A percentile compares a stretch with the other conserved stretches of the same genome.
These are phyloP conservation scores for Colletotrichum cereale DNA, from an alignment of 2,329 filamentous ascomycete genomes.

Conservation along the genomic window DNA sequence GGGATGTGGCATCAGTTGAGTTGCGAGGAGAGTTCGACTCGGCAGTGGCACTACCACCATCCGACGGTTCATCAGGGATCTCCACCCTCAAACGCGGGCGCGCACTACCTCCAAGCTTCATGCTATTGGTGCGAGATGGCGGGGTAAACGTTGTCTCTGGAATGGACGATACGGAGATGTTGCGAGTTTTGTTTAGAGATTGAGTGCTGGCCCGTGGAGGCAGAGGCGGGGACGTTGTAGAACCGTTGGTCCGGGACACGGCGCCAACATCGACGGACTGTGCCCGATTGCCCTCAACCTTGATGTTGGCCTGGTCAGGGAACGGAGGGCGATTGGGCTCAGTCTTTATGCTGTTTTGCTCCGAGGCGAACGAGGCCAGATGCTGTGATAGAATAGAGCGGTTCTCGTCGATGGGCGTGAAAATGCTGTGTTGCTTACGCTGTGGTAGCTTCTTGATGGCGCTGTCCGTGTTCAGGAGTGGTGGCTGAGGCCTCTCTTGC, in stretches of 20 bases:
- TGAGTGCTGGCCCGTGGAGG: constrained; percentile 64
- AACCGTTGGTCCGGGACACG: constrained; percentile 62
- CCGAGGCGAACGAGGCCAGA: constrained; percentile 74
- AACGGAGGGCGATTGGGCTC: constrained; percentile 47
- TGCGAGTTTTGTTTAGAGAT: constrained; percentile 60
- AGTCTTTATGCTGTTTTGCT: constrained; percentile 57
- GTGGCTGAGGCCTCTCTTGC: constrained; percentile 60
- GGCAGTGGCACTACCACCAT: constrained; percentile 78
- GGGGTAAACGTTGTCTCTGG: constrained; percentile 76
- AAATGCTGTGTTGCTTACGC: constrained; percentile 91
- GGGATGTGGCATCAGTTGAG: constrained; percentile 69
- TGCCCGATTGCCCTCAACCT: constrained; percentile 59
- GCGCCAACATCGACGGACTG: constrained; percentile 75
- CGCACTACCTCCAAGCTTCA: constrained; percentile 74
- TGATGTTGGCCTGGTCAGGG: constrained; percentile 38
- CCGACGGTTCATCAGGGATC: constrained; percentile 92
- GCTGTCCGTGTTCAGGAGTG: constrained; percentile 62
- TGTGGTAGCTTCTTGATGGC: constrained; percentile 75
- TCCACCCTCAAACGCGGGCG: constrained; percentile 91
- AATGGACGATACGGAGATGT: constrained; percentile 70
- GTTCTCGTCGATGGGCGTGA: constrained; percentile 96
- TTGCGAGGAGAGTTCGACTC: constrained; percentile 76
- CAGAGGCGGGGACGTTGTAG: constrained; percentile 68
- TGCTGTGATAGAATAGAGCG: constrained; percentile 90
- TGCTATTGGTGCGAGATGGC: constrained; percentile 82